Base-by-base conservation (phyloP, 2,329 filamentous ascomycete genomes). In the Aspergillus unguis region DNA sequence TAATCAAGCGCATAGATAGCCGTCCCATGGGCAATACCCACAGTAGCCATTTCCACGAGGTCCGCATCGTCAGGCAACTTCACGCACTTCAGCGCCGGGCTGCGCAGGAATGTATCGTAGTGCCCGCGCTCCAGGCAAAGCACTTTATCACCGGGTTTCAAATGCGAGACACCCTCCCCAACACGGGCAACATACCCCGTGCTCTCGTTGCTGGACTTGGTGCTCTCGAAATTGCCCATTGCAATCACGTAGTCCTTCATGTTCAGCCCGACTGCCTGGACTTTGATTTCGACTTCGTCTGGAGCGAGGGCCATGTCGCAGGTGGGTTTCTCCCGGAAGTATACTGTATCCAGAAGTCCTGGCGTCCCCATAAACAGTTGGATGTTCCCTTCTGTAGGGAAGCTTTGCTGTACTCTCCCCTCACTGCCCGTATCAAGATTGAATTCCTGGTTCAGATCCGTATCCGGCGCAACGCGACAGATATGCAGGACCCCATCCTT, bases 1-100 rank as follows among this genome's bases (percentile, higher is more conserved):
- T 63, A 23, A 23, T 58, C 27, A 27, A 66, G 44, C 2, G 58
- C 40, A 35, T 58, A 51, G n/a, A 49, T 53, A 8, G 61, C 59
- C 5, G 62, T 63, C 31, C 37, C 50, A 33, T 48, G 57, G 9
- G 42, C 48, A 11, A 48, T 45, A 4, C 41, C 41, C 27, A 43
- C 41, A 11, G 41, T 43, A n/a, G 41, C 41, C 41, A 43, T 43
- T 7, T 1, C 41, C 7, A 43, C 27, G 9, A 43, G 28, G 41
- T 43, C 41, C 27, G 41, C 41, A 25, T 43, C 41, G 26, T 23
- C 41, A 2, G 41, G n/a, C 3, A 43, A 26, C 27, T 32, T 43
- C 41, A 31, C 6, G 11, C 41, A 43, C 28, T 43, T 43, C 41
- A 26, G 27, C 7, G 41, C 41, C 27, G 41, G 41, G 41, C 41